Base-by-base conservation (phyloP, 1,284 basidiomycete species). In the Cutaneotrichosporon cavernicola region DNA sequence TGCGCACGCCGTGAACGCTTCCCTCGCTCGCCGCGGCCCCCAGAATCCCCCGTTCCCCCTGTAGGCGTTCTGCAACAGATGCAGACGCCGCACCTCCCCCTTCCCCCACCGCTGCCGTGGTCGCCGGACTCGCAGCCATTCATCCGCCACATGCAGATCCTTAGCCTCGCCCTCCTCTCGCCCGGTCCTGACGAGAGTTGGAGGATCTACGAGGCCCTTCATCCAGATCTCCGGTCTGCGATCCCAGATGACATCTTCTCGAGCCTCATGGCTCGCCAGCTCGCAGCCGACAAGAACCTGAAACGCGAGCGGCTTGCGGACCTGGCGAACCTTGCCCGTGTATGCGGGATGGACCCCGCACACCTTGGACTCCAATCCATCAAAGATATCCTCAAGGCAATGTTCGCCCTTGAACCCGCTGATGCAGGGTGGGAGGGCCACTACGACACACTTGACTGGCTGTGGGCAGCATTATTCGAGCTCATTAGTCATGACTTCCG, bases 101-200 rank as follows among this genome's bases (percentile, higher is more conserved):
- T 78, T 8, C 77, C 77, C 5, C 76, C 77, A 8, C 60, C 70
- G 5, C 62, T 79, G 26, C 77, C 77, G 6, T 79, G 75, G 64
- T 77, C 77, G 13, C 76, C 77, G 7, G 70, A 70, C 38, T 79
- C 77, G 11, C 64, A 69, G 40, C 76, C 74, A 4, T 79, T 79
- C 62, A 61, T 71, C 55, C 65, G 77, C 21, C 77, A 79, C 62
- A 64, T 77, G 32, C 71, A 76, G 49, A 68, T 72, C 16, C 70
- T 79, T 30, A 69, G 71, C 1, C 66, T 73, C 11, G 68, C 74
- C 0, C 57, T 77, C 9, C 64, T 72, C 9, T 67, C 68, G 13
- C 61, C 69, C 0, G 57, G 63, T 1, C 32, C 70, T 1, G 68
- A 75, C 30, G 69, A 72, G 65, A 74, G 73, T 11, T 79, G 76